These are phyloP conservation scores for Euphorbia pulcherrima DNA, from an alignment of 345 rosid species.

Conservation along the genomic window DNA sequence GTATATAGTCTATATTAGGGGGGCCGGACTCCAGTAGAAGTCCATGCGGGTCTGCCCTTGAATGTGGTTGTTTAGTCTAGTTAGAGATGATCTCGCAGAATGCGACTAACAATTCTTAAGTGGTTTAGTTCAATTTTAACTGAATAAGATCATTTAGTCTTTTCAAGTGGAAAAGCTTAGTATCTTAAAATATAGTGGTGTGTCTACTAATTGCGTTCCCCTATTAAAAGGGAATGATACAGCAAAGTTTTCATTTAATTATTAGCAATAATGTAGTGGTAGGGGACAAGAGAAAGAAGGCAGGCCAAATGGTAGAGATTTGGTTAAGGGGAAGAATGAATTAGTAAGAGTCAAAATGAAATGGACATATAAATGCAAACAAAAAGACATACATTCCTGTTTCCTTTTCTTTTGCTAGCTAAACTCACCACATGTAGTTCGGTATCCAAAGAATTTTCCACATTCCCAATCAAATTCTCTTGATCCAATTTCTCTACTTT, in stretches of 20 bases:
- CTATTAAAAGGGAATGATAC: too few species aligned
- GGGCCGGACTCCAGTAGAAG: too few species aligned
- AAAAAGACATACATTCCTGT: conserved; percentile 23
- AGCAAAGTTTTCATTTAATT: neutral
- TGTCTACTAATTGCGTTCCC: too few species aligned
- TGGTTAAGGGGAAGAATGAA: conserved; percentile 20
- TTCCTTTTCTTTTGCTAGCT: conserved; percentile 7
- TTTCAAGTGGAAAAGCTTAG: too few species aligned
- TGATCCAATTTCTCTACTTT: conserved; percentile 40
- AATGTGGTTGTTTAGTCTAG: too few species aligned
- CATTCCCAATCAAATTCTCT: conserved; percentile 5
- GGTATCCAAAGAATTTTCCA: conserved; percentile 3
- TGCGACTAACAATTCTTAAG: too few species aligned
- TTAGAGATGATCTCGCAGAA: too few species aligned
- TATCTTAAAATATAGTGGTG: too few species aligned
- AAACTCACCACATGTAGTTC: neutral
- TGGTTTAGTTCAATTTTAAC: too few species aligned
- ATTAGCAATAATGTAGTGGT: conserved; percentile 11
- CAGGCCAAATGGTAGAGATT: conserved; percentile 29
- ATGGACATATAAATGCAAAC: conserved; percentile 49
- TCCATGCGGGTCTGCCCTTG: too few species aligned
- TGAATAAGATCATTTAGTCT: too few species aligned
- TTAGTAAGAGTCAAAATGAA: conserved; percentile 11
- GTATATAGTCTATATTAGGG: too few species aligned
- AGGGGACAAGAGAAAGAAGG: conserved; percentile 41